Base-by-base conservation (phyloP, 345 rosid species). In the Cardamine resedifolia region DNA sequence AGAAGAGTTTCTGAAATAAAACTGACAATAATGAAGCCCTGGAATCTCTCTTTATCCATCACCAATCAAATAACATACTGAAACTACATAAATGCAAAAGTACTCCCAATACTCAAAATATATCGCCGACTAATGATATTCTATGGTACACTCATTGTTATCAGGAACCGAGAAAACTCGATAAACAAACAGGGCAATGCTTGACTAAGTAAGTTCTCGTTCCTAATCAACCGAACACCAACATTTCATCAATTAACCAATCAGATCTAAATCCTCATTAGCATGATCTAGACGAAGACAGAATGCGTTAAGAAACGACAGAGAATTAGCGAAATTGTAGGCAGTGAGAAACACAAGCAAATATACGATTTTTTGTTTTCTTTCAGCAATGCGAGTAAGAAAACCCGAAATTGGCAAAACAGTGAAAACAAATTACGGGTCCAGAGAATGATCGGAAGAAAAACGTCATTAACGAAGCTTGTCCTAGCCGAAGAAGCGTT, bases 401-500 rank as follows among this genome's bases (percentile, higher is more conserved):
- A 49, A 49, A 21, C 4, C 28, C n/a, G 14, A 52, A 52, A 52
- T 26, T n/a, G 18, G 18, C 0, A 30, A 49, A 50, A 52, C 11
- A 53, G 36, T 27, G 34, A 3, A 53, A 7, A 53, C 4, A 52
- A 26, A 52, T 26, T 26, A 51, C 18, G 31, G 56, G 8, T 23
- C 3, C 10, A 24, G 31, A 51, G 4, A 24, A 14, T 52, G 58
- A 24, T 14, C 58, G 14, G 19, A 52, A 26, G 58, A 24, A 53
- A 53, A 53, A 16, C 20, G 11, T 4, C 33, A 52, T 26, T 7
- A 6, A 24, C 19, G 34, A 53, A 53, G 58, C 58, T 52, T 14
- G 34, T 26, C 58, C 1, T 52, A 14, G 58, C 59, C 59, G 36
- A 55, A 53, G 58, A 53, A 53, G 36, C 58, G 58, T 51, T 50